Conservation (phyloP, 345 rosid genomes). For the Rhodomyrtus tomentosa region DNA sequence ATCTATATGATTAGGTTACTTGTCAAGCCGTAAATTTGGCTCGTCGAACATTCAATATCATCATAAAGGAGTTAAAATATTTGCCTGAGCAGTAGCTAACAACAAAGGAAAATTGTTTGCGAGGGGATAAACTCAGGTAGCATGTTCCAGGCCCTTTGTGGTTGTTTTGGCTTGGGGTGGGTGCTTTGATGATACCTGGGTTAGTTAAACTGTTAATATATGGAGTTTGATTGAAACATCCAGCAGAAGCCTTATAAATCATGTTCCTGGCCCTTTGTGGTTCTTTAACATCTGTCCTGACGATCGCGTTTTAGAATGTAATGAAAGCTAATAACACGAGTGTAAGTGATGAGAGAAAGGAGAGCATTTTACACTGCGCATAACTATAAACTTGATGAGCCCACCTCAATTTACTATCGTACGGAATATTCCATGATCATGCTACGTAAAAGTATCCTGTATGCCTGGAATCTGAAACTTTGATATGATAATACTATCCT, state of each 20-base stretch:
- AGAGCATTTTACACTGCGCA: background rate
- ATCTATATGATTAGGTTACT: background rate
- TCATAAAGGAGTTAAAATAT: background rate
- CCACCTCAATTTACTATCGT: background rate
- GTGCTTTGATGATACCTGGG: background rate
- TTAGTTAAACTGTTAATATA: background rate
- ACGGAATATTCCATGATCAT: background rate
- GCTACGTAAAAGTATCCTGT: background rate
- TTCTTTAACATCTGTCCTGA: background rate
- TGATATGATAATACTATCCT: constrained; percentile 2
- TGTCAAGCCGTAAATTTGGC: background rate
- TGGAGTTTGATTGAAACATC: background rate
- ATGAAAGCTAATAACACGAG: background rate
- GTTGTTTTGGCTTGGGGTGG: background rate
- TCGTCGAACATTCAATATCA: background rate
- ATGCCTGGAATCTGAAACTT: background rate
- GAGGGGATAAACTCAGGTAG: background rate
- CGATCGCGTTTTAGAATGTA: background rate
- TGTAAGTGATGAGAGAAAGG: background rate
- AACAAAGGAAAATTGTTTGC: background rate
- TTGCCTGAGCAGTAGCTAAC: background rate
- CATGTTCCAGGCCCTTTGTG: background rate
- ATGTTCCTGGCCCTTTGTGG: background rate
- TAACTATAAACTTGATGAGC: background rate
- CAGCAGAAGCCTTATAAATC: background rate